phyloP scores from a whole-genome alignment of 2,329 filamentous ascomycete genomes.

The Aspergillus ruber region DNA sequence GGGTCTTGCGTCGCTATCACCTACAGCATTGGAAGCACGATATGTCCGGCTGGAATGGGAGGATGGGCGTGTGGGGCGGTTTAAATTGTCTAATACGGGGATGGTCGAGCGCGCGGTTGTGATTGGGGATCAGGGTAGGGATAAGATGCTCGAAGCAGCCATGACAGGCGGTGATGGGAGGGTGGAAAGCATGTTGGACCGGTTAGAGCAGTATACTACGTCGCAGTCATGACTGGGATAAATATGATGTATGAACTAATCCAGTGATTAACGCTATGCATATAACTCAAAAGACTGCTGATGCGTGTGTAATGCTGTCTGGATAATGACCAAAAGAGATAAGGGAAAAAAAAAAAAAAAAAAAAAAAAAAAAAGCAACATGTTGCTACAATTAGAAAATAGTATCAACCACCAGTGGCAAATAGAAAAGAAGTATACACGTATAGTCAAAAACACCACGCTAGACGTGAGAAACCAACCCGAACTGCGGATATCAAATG shows the following conservation, averaged over 20 bases:
- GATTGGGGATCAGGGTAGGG: constrained; percentile 34
- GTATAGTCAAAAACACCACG: no score
- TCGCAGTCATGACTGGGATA: neutral
- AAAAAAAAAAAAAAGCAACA: no score
- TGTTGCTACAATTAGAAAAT: no score
- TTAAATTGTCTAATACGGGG: constrained; percentile 37
- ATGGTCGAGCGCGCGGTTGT: constrained; percentile 38
- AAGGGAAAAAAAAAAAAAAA: no score
- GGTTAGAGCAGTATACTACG: constrained; percentile 17
- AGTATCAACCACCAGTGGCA: no score
- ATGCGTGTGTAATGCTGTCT: constrained; percentile 11
- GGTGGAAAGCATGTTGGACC: constrained; percentile 28
- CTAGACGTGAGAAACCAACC: no score
- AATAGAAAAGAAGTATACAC: no score
- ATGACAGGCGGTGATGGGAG: constrained; percentile 30
- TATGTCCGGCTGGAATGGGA: constrained; percentile 40
- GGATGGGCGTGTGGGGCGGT: constrained; percentile 38
- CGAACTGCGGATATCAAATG: neutral
- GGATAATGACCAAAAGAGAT: no score
- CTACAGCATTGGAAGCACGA: constrained; percentile 33
- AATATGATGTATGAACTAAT: no score
- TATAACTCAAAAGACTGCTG: constrained; percentile 15
- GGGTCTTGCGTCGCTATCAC: constrained; percentile 30
- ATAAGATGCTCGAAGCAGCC: constrained; percentile 29
- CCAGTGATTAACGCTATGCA: constrained; percentile 17